These are phyloP conservation scores for Leptographium flavum DNA, from an alignment of 2,329 filamentous ascomycete genomes.

Conservation along the genomic window DNA sequence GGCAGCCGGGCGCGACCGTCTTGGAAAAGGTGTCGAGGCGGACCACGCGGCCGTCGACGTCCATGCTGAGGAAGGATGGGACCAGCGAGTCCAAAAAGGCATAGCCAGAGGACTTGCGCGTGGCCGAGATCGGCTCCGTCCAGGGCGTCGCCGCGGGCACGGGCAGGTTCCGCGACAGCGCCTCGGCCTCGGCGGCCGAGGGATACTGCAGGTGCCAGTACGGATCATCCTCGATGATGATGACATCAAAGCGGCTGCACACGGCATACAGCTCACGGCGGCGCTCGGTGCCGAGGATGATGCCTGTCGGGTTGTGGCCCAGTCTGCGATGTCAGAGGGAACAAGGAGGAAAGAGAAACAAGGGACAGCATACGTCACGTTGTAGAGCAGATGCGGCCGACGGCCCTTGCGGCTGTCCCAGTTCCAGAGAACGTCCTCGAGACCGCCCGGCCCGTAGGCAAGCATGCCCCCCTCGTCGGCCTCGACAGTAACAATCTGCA, in stretches of 20 bases:
- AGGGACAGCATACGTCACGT: constrained; percentile 55
- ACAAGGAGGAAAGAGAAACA: neutral
- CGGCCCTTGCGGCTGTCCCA: constrained; percentile 67
- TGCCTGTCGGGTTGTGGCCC: constrained; percentile 79
- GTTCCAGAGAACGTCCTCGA: constrained; percentile 64
- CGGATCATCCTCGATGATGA: constrained; percentile 88
- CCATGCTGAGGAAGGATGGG: constrained; percentile 69
- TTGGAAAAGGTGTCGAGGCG: constrained; percentile 91
- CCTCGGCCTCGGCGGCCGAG: constrained; percentile 41
- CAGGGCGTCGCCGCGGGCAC: constrained; percentile 14
- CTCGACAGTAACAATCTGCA: constrained; percentile 59
- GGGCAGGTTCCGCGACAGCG: constrained; percentile 29
- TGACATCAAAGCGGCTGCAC: constrained; percentile 71
- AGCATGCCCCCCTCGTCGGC: constrained; percentile 72
- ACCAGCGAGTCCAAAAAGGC: constrained; percentile 70
- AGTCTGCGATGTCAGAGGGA: constrained; percentile 35
- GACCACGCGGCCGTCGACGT: constrained; percentile 75
- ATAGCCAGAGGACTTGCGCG: constrained; percentile 43
- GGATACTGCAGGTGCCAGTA: constrained; percentile 94
- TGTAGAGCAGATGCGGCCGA: constrained; percentile 76
- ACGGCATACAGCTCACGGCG: constrained; percentile 67
- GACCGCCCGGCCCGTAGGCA: constrained; percentile 55
- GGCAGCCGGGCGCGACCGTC: constrained; percentile 77
- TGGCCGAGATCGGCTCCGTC: constrained; percentile 12
- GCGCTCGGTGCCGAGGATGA: constrained; percentile 57